Percentiles rank a stretch among this genome's conserved stretches.
These are phyloP conservation scores for Ilex paraguariensis DNA, from an alignment of 305 asterid genomes.

Conservation along the genomic window DNA sequence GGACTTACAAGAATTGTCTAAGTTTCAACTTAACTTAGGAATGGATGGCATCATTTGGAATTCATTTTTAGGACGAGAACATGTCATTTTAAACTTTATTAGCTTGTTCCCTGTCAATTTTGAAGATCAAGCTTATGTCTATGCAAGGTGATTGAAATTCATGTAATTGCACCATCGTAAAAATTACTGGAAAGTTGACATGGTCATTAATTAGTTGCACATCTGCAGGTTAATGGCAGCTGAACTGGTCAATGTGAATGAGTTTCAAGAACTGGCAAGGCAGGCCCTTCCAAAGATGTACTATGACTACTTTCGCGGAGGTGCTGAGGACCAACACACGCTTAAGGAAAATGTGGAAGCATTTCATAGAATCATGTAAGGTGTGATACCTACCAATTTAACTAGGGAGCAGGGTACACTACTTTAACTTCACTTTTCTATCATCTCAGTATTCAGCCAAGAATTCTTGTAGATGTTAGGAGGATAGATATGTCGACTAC, in stretches of 20 bases:
- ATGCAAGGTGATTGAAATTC: no score
- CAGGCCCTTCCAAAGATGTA: conserved; percentile 63
- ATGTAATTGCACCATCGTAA: background rate
- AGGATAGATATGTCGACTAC: conserved; percentile 44
- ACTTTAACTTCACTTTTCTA: conserved; percentile 9
- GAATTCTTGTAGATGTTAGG: conserved; percentile 52
- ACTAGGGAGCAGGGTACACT: background rate
- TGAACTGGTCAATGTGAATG: conserved; percentile 42
- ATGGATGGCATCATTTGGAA: no score
- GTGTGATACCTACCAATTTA: background rate
- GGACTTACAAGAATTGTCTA: background rate
- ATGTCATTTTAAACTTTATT: no score
- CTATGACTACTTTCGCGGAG: conserved; percentile 53
- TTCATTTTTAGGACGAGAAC: no score
- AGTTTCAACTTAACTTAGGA: background rate
- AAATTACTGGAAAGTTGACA: background rate
- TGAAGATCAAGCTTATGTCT: background rate
- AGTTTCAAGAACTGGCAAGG: conserved; percentile 56
- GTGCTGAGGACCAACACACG: conserved; percentile 69
- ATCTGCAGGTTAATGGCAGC: conserved; percentile 32
- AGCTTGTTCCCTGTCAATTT: no score
- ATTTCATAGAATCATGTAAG: conserved; percentile 46
- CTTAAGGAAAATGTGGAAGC: conserved; percentile 50
- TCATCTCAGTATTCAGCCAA: conserved; percentile 41
- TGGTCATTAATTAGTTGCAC: background rate